These are phyloP conservation scores for Ambrosia artemisiifolia DNA, from an alignment of 129 eudicot species.

Conservation along the genomic window DNA sequence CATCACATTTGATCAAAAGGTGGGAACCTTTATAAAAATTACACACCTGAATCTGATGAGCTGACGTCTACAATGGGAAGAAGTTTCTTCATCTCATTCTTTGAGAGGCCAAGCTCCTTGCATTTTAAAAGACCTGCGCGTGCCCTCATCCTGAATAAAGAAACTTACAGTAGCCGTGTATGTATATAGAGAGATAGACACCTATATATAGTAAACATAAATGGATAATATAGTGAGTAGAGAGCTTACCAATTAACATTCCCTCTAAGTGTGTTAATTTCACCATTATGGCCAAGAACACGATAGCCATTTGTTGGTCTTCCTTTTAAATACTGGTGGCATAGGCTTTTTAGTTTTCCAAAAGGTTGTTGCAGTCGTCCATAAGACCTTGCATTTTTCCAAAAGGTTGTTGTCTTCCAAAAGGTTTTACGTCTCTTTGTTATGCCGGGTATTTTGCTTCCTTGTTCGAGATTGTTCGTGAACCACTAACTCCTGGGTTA, in stretches of 20 bases:
- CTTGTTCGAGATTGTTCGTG: too few relatives aligned
- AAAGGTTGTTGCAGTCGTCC: too few relatives aligned
- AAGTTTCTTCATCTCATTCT: constrained; percentile 93
- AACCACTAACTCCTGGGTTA: too few relatives aligned
- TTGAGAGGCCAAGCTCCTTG: constrained; percentile 90
- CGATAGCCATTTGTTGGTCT: constrained; percentile 24
- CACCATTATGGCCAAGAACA: constrained; percentile 95
- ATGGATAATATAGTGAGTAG: background rate
- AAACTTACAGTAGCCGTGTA: background rate
- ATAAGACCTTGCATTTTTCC: too few relatives aligned
- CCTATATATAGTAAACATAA: background rate
- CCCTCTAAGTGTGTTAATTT: constrained; percentile 92
- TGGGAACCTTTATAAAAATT: background rate
- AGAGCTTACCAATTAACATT: constrained; percentile 79
- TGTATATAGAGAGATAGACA: background rate
- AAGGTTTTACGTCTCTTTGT: too few relatives aligned
- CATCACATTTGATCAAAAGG: background rate
- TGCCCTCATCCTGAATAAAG: constrained; percentile 79
- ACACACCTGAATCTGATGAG: constrained; percentile 92
- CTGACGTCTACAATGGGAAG: constrained; percentile 98
- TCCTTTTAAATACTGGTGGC: too few relatives aligned
- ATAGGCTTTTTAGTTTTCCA: too few relatives aligned
- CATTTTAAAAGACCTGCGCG: constrained; percentile 97
- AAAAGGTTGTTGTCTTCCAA: too few relatives aligned
- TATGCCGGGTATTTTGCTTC: too few relatives aligned